Evolutionary conservation across 352 stramenopile genomes (phyloP).

Genomic region (Phytopythium cucurbitacearum): DNA sequence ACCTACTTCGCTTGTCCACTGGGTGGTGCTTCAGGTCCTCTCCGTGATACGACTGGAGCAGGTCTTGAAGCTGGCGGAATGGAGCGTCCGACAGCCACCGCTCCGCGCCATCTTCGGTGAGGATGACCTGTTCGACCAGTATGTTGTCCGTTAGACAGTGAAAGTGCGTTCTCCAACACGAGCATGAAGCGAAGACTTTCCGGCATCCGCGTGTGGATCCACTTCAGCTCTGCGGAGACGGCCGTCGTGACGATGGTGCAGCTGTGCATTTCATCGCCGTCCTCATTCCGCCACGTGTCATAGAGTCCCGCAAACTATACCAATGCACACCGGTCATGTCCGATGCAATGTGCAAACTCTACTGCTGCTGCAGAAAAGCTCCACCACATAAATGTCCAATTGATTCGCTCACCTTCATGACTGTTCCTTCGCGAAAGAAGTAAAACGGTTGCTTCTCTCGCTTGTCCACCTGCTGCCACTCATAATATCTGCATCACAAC

Average conservation of each 20-base stretch:
- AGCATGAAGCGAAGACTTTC: constrained; percentile 15
- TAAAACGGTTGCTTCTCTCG: constrained; percentile 90
- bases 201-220: constrained; percentile 87
- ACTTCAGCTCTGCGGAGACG: constrained; percentile 55
- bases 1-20: constrained; percentile 68
- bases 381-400: not conserved
- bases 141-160: not conserved
- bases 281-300: constrained; percentile 68
- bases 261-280: constrained; percentile 65
- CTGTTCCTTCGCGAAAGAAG: constrained; percentile 40
- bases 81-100: constrained; percentile 62
- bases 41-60: constrained; percentile 45
- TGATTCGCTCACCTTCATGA: constrained; percentile 34
- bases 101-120: constrained; percentile 51
- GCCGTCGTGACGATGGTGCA: constrained; percentile 88
- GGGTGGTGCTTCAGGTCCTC: constrained; percentile 69
- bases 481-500: constrained; percentile 64
- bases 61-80: constrained; percentile 49
- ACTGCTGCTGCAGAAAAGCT: not conserved
- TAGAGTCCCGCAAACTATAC: constrained; percentile 82
- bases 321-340: not conserved
- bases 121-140: constrained; percentile 43
- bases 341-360: no score
- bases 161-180: not conserved
- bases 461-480: constrained; percentile 88